Conservation (phyloP, 2,329 filamentous ascomycete species). For the Penicillium sp. region DNA sequence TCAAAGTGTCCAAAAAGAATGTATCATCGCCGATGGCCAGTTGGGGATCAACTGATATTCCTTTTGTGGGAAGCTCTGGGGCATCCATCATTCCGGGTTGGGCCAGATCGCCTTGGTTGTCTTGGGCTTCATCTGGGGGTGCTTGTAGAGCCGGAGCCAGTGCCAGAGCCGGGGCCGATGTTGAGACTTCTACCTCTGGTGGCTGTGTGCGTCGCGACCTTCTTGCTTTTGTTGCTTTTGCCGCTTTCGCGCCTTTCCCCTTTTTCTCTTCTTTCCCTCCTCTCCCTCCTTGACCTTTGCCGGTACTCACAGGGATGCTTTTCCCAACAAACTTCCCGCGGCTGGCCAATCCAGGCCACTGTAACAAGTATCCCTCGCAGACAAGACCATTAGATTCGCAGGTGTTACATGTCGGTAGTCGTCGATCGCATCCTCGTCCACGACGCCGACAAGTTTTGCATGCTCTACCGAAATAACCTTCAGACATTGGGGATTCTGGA, state of each 20-base stretch:
- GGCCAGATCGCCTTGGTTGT: background rate
- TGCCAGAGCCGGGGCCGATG: too few species aligned
- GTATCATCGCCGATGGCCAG: background rate
- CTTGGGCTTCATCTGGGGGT: background rate
- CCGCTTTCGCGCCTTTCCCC: background rate
- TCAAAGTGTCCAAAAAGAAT: background rate
- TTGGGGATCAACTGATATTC: background rate
- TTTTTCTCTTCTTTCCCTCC: background rate
- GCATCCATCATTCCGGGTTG: background rate
- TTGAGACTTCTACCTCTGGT: background rate
- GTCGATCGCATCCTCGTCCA: slow-evolving; percentile 4
- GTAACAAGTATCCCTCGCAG: slow-evolving; percentile 2
- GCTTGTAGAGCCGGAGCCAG: background rate
- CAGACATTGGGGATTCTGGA: background rate
- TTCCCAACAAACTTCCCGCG: slow-evolving; percentile 5
- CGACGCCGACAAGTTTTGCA: slow-evolving; percentile 6
- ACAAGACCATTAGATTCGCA: slow-evolving; percentile 3
- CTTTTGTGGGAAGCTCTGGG: background rate
- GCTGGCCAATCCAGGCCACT: slow-evolving; percentile 5
- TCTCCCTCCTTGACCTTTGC: background rate
- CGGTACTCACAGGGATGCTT: background rate
- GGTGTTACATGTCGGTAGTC: slow-evolving; percentile 4
- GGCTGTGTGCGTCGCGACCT: background rate
- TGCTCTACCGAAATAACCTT: slow-evolving; percentile 3
- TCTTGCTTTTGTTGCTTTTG: background rate